Evolutionary conservation across 257 asterid genomes (phyloP), one percentile per base, ranked within the genome.

Genomic region (Asclepias syriaca): DNA sequence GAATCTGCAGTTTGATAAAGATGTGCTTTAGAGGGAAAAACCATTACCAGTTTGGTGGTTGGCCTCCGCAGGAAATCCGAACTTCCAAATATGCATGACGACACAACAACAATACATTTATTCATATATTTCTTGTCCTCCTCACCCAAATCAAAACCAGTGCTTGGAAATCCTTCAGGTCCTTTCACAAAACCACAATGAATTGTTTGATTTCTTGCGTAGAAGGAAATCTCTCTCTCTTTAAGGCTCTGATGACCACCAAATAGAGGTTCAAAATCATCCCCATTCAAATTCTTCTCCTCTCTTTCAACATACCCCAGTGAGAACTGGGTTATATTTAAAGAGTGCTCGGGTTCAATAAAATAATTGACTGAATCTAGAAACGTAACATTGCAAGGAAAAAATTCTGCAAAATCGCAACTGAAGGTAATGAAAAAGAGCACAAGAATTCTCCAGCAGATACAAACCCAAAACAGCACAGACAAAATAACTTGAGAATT

Each of bases 51-150:
- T 90, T 89, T 90, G 88, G 92, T 87, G 72, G 96, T 78, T 72
- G 98, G 98, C 76, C 96, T 86, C 73, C 97, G 87, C 82, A 93
- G 75, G 76, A 87, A 93, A 79, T 93, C 98, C 18, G 93, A 93
- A 89, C 85, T 93, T 65, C 98, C 98, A 81, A 93, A 93, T 73
- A 89, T 91, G 87, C 98, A 91, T 3, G 98, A 91, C 46, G 98
- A 87, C 57, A 93, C 96, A 48, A 74, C 91, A 77, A 91, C 82
- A 71, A 66, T 80, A 77, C 97, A 91, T 43, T 74, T 80, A 72
- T 66, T 84, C 97, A 80, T 87, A 74, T 80, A 88, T 76, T 65
- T 78, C 64, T 78, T 86, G 79, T 91, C 97, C 75, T 81, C 78
- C 81, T 86, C 92, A 22, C 77, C 83, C 82, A 93, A 80, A 83